A percentile compares a stretch with the other conserved stretches of the same genome.
These are phyloP conservation scores for Clavispora carvajalis DNA, from an alignment of 805 yeast species.

Conservation along the genomic window DNA sequence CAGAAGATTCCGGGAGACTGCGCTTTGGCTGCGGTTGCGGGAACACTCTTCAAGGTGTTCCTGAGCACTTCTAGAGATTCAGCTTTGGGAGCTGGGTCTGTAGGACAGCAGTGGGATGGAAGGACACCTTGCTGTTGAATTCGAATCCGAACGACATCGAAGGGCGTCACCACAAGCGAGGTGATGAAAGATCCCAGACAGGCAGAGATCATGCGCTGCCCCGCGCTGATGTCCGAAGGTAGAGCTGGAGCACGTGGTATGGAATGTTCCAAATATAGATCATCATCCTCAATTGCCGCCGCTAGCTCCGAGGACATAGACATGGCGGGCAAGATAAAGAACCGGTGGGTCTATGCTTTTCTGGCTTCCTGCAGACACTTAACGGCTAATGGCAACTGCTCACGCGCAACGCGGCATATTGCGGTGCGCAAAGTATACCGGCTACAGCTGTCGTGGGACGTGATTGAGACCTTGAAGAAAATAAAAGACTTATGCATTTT, in stretches of 20 bases:
- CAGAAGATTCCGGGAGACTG: conserved; percentile 27
- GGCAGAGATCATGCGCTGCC: conserved; percentile 73
- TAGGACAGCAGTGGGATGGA: background rate
- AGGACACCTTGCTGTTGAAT: conserved; percentile 72
- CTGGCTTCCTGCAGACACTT: background rate
- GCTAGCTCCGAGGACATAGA: conserved; percentile 37
- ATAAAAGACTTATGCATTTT: too few species aligned
- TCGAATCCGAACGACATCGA: conserved; percentile 74
- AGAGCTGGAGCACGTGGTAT: background rate
- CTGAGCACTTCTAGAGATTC: conserved; percentile 5
- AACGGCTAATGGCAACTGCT: background rate
- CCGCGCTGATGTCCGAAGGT: conserved; percentile 35
- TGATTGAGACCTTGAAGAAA: too few species aligned
- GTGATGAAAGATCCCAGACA: conserved; percentile 71
- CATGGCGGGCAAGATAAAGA: conserved; percentile 16
- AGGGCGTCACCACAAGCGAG: conserved; percentile 70
- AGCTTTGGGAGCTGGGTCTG: background rate
- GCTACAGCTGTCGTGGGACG: too few species aligned
- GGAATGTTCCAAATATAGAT: conserved; percentile 5
- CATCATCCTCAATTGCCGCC: conserved; percentile 33
- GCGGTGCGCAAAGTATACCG: background rate
- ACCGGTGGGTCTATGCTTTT: background rate
- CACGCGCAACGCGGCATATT: background rate
- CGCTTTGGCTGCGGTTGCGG: background rate
- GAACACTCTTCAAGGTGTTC: conserved; percentile 5